Base-by-base conservation (phyloP, 2,329 filamentous ascomycete species). In the Cordyceps farinosa region DNA sequence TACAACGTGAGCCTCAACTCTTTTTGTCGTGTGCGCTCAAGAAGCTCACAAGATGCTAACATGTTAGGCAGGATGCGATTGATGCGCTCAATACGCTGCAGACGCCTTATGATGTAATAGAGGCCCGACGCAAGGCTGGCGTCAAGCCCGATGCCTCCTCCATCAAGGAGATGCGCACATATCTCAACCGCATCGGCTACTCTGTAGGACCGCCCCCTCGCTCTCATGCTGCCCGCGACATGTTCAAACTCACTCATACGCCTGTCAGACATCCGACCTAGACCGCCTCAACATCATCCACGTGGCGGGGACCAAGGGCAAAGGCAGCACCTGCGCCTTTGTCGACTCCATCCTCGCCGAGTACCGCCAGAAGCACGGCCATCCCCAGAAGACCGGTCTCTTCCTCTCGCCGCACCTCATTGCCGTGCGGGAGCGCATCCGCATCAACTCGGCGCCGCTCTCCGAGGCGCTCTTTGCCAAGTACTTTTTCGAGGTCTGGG, bases 41-140 rank as follows among this genome's bases (percentile, higher is more conserved):
- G 3, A 27, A 17, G 36, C 29, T 10, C 22, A 22, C 10, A 17
- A 8, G 32, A 38, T 34, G 3, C 30, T 40, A 5, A 61, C 50
- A 11, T 44, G 17, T 15, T 17, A 30, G 8, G 34, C 32, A 96
- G 92, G 92, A 95, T 74, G 95, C 94, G 54, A 87, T 98, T 66
- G 81, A 87, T 68, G 87, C 90, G 45, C 85, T 98, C 72, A 98
- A 98, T 76, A 90, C 91, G 51, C 86, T 98, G 57, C 95, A 99
- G 76, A 92, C 90, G 48, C 96, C 96, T 59, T 94, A 89, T 73
- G 85, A 89, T 55, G 84, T 92, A 58, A 84, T 97, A 22, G 87
- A 96, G 73, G 87, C 89, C 57, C 87, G 95, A 58, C 84, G 87
- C 61, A 90, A 90, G 73, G 89, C 89, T 22, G 90, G 91, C 27